Base-by-base conservation (phyloP, 1,284 basidiomycete species). In the Porodaedalea pini region DNA sequence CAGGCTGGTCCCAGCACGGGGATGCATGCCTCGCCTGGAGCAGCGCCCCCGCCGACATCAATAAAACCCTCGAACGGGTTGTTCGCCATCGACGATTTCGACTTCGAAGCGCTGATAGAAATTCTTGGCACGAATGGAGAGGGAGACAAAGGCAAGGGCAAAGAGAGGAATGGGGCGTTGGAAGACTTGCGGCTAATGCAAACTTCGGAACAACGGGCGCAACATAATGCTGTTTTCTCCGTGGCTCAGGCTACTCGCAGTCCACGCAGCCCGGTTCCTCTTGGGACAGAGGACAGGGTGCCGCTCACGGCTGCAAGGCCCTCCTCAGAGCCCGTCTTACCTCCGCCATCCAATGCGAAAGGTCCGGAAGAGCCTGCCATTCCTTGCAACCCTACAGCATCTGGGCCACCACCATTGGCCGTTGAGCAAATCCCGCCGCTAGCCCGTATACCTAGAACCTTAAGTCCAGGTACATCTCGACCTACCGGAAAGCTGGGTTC, bases 61-160 rank as follows among this genome's bases (percentile, higher is more conserved):
- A 19, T 27, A 17, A 51, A 36, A 25, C 31, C 31, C 11, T 31
- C 19, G 17, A 43, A 13, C 29, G 56, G 56, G 21, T n/a, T 56
- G 31, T 50, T 44, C 10, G 29, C 13, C 31, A 57, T 57, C 29
- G 40, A 57, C 34, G 56, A 57, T 27, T 57, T 49, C 40, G 56
- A 57, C 41, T 57, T 57, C 17, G 40, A 57, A 36, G 51, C 56
- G 21, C 56, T 57, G 15, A 57, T 57, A 25, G 56, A 57, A 21
- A 43, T 57, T 36, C 56, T 57, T 3, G 56, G 56, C 10, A 52
- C 56, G 19, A 51, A 47, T 29, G 56, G 40, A 44, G 45, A 37
- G 7, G 29, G 27, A n/a, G 10, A 27, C 13, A 56, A 39, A 13
- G 29, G 7, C 1, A 41, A 23, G 2, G 34, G 15, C 37, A 41